Evolutionary conservation across 176 grass and related monocot genomes (phyloP), one percentile per base, ranked within the genome.

Genomic region (Ensete glaucum): DNA sequence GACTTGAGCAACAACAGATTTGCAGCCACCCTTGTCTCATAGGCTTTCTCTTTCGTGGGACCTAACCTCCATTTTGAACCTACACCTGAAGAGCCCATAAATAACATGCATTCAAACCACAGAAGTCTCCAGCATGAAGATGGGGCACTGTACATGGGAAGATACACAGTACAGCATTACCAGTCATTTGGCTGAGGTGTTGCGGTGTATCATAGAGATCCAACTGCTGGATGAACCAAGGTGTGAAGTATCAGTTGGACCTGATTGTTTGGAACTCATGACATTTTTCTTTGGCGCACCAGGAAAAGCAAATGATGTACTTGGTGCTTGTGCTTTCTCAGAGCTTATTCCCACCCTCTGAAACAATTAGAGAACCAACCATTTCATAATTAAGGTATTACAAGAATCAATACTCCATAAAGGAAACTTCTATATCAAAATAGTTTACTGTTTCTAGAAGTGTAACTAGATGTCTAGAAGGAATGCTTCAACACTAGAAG

Each of bases 171-270:
- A 29, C 58, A 82, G 53, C 64, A 55, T 85, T 91, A 84, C 81
- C 54, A 34, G 53, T 89, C 64, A 96, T 73, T 89, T 96, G 52
- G 81, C 67, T 72, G 82, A 80, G 10, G 85, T 72, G 78, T 86
- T 92, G 52, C 78, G 87, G 12, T 86, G 76, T 53, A 88, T 88
- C 80, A 85, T 89, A 78, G 83, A 73, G 77, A 77, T 62, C 83
- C 85, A 82, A 19, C 75, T 81, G 17, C 83, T 89, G 55, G 92
- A 81, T 81, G 89, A 78, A 27, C 73, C 68, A 85, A 72, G 65
- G 64, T 54, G 73, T 79, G 79, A 74, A 55, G 67, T 76, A 73
- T 89, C 86, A 83, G 73, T 50, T 14, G 66, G 84, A 10, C 68
- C 82, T 48, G 76, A 51, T 50, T 75, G 69, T 77, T 78, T 89